phyloP scores from a whole-genome alignment of 2,329 filamentous ascomycete species.

The Neoascochyta sp. region DNA sequence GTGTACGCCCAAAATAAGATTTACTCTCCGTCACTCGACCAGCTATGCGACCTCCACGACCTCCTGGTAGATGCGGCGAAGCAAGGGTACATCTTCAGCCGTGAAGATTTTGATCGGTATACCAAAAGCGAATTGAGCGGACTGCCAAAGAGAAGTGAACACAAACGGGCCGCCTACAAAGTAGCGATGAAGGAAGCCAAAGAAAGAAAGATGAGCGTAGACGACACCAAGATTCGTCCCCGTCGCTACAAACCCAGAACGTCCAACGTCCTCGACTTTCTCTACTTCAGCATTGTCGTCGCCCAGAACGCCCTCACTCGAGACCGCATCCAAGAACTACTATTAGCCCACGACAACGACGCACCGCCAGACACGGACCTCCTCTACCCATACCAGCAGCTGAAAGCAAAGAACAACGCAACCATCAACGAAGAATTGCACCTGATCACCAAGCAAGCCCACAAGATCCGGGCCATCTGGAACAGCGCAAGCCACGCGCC shows the following conservation, averaged over 20 bases:
- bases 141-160: constrained; percentile 55
- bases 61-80: constrained; percentile 46
- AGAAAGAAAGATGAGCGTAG: constrained; percentile 11
- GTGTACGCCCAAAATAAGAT: constrained; percentile 51
- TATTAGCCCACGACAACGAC: constrained; percentile 18
- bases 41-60: constrained; percentile 43
- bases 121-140: constrained; percentile 52
- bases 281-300: constrained; percentile 56
- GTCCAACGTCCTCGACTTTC: constrained; percentile 58
- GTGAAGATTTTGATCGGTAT: constrained; percentile 46
- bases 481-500: constrained; percentile 1
- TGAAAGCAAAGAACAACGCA: constrained; percentile 1
- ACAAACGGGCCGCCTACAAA: constrained; percentile 36
- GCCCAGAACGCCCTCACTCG: constrained; percentile 35
- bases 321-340: constrained; percentile 16
- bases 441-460: constrained; percentile 1
- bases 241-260: constrained; percentile 19
- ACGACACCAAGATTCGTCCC: constrained; percentile 13
- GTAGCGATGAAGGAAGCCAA: constrained; percentile 25
- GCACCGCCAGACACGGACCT: constrained; percentile 23
- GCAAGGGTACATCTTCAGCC: constrained; percentile 49
- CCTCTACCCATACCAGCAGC: constrained; percentile 7
- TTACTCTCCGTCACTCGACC: constrained; percentile 15
- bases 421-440: constrained; percentile 12
- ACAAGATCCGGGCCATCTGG: constrained; percentile 9